Conservation (phyloP, 495 filamentous ascomycete genomes). For the Penicillium mononematosum region DNA sequence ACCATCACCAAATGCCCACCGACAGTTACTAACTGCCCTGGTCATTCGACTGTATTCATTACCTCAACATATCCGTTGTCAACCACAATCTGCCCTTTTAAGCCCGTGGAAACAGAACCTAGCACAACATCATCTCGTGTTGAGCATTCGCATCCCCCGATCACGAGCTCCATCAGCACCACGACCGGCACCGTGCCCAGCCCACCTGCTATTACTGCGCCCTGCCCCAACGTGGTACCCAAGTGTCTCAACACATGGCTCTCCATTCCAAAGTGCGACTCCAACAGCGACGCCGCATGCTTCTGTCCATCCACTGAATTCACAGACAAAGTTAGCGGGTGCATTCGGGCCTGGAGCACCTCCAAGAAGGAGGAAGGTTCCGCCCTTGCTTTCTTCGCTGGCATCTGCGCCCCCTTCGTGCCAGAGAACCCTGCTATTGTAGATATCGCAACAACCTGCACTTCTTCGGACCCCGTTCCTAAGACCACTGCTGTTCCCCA, state of each 20-base stretch:
- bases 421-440: slow-evolving; percentile 78
- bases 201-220: slow-evolving; percentile 8
- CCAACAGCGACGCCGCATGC: slow-evolving; percentile 81
- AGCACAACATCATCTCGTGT: not conserved
- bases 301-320: slow-evolving; percentile 80
- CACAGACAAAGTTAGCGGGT: slow-evolving; percentile 74
- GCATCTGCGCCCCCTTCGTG: slow-evolving; percentile 79
- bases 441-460: slow-evolving; percentile 60
- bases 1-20: slow-evolving; percentile 57
- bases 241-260: slow-evolving; percentile 95
- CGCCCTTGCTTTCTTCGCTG: slow-evolving; percentile 80
- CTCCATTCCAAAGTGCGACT: slow-evolving; percentile 65
- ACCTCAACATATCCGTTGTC: slow-evolving; percentile 53
- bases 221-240: slow-evolving; percentile 73
- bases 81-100: slow-evolving; percentile 51
- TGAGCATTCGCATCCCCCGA: not conserved
- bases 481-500: slow-evolving; percentile 20
- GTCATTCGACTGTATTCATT: slow-evolving; percentile 44
- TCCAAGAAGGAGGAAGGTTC: slow-evolving; percentile 60
- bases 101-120: not conserved
- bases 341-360: slow-evolving; percentile 72
- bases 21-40: slow-evolving; percentile 59
- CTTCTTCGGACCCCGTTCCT: slow-evolving; percentile 33
- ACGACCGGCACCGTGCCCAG: slow-evolving; percentile 12
- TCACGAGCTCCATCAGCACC: slow-evolving; percentile 30